Evolutionary conservation across 371 early-diverging fungal species (phyloP).

Genomic region (Saksenaea oblongispora): DNA sequence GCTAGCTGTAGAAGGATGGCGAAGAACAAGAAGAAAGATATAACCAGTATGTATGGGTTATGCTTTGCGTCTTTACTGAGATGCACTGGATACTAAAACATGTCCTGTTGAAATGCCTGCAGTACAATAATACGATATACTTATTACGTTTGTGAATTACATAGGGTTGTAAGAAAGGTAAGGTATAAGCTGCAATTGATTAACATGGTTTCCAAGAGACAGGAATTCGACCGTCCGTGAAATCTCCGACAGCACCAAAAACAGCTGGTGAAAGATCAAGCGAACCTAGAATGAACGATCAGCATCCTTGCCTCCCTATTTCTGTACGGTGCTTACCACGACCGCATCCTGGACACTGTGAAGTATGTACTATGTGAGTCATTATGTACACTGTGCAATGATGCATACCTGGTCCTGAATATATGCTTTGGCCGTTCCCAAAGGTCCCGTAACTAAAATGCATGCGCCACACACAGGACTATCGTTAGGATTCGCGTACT

Average conservation of each 20-base stretch:
- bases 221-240: conserved; percentile 37
- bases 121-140: no score
- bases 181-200: background rate
- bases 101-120: no score
- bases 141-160: no score
- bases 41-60: no score
- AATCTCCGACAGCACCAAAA: conserved; percentile 35
- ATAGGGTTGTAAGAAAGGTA: no score
- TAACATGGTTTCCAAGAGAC: conserved; percentile 46
- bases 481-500: conserved; percentile 38
- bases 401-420: conserved; percentile 46
- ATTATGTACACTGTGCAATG: background rate
- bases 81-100: no score
- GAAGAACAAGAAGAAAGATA: no score
- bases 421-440: conserved; percentile 39
- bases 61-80: no score
- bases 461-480: conserved; percentile 49
- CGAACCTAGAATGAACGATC: conserved; percentile 21
- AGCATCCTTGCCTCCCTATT: background rate
- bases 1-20: no score
- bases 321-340: conserved; percentile 10
- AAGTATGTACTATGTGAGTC: background rate
- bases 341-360: conserved; percentile 45
- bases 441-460: conserved; percentile 38
- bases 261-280: conserved; percentile 49